These are phyloP conservation scores for Sugiyamaella floridensis DNA, from an alignment of 805 yeast species.

Conservation along the genomic window DNA sequence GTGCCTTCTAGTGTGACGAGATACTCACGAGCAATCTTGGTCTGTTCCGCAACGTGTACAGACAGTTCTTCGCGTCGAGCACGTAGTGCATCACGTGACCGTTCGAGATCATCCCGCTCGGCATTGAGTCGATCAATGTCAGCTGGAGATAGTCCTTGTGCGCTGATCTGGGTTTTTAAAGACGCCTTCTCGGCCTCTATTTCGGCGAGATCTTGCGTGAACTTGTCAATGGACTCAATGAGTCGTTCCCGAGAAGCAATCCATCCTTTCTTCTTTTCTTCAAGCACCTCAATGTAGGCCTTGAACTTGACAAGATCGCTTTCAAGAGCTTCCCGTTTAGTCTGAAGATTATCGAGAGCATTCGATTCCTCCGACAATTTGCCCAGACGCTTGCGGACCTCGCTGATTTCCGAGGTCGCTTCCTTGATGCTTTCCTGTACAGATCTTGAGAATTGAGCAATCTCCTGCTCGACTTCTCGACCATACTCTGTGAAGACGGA, in stretches of 20 bases:
- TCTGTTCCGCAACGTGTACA: slow-evolving; percentile 43
- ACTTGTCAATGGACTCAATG: slow-evolving; percentile 43
- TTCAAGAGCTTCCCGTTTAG: slow-evolving; percentile 56
- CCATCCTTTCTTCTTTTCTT: slow-evolving; percentile 68
- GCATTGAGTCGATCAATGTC: slow-evolving; percentile 57
- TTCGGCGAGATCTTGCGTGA: slow-evolving; percentile 38
- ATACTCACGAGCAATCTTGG: slow-evolving; percentile 42
- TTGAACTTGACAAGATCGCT: slow-evolving; percentile 64
- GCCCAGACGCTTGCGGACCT: slow-evolving; percentile 36
- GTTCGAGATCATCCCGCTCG: slow-evolving; percentile 54
- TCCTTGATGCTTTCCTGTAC: slow-evolving; percentile 42
- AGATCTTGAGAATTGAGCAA: slow-evolving; percentile 44
- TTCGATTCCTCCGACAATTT: slow-evolving; percentile 40
- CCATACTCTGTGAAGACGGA: slow-evolving; percentile 54
- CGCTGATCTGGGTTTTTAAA: slow-evolving; percentile 38
- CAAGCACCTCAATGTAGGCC: slow-evolving; percentile 52
- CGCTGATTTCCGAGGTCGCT: slow-evolving; percentile 37
- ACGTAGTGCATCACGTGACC: slow-evolving; percentile 43
- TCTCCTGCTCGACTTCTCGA: slow-evolving; percentile 50
- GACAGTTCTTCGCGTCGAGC: slow-evolving; percentile 42
- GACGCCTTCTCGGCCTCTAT: slow-evolving; percentile 38
- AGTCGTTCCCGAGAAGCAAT: slow-evolving; percentile 49
- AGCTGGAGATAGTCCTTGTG: slow-evolving; percentile 53
- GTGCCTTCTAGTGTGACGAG: slow-evolving; percentile 47
- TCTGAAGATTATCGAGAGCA: slow-evolving; percentile 44